Base-by-base conservation (phyloP, 2,329 filamentous ascomycete genomes). In the Neonectria hederae region DNA sequence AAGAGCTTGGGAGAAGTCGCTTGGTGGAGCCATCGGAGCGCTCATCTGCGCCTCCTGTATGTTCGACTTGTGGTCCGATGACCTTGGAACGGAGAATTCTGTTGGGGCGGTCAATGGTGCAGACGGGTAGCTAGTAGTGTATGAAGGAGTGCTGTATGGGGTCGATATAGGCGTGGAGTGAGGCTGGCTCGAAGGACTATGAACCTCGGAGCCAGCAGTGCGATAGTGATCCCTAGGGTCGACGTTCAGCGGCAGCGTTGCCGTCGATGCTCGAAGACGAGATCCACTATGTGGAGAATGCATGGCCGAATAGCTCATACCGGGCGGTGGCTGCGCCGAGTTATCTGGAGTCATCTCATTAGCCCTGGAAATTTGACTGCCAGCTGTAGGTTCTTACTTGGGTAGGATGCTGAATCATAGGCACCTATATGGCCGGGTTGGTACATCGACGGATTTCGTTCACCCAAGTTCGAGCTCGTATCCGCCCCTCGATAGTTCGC, bases 91-190 rank as follows among this genome's bases (percentile, higher is more conserved):
- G 3, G 83, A 80, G 68, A 84, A 86, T 56, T 87, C 84, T 65
- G 85, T 79, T 1, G 85, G 85, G 1, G 85, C 83, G 4, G 83
- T 83, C 14, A 87, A 77, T 0, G 86, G 85, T 5, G 85, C 84
- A 6, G 85, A 84, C 1, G 85, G 81, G 69, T 85, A 87, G 67
- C 83, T 83, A 4, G 80, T 79, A 4, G 82, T 82, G 69, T 86
- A 85, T 8, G 81, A 81, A 28, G 83, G 82, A 45, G 77, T 74
- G 45, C 77, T 74, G 56, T 82, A 78, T 30, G 80, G 78, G 8
- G 81, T 66, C 52, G 82, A 80, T 7, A 82, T 80, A 26, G 78
- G 70, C 19, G 78, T 58, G 13, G 56, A 52, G 24, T 60, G 67
- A 38, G 57, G 28, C 38, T 58, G 62, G n/a, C 62, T 62, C 11